A percentile compares a stretch with the other conserved stretches of the same genome.
Conservation (phyloP, 192 early-diverging fungal genomes). For the Diversispora eburnea region DNA sequence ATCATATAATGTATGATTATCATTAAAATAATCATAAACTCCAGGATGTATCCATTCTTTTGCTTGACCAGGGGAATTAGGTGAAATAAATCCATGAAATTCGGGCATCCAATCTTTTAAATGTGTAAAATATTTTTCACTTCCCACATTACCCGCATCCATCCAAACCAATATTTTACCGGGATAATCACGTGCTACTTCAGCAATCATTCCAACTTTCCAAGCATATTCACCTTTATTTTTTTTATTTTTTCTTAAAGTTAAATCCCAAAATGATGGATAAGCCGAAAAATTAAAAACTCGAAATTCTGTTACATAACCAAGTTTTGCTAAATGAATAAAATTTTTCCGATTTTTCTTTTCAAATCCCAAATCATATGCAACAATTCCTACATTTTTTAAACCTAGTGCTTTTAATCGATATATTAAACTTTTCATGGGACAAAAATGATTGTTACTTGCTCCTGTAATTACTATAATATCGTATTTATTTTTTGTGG, state of each 20-base stretch:
- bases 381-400: conserved; percentile 31
- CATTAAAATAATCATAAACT: conserved; percentile 40
- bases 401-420: background rate
- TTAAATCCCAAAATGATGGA: conserved; percentile 47
- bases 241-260: too few relatives aligned
- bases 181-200: conserved; percentile 29
- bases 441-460: conserved; percentile 15
- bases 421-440: background rate
- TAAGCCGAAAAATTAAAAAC: conserved; percentile 41
- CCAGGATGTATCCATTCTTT: conserved; percentile 45
- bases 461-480: background rate
- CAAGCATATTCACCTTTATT: conserved; percentile 54
- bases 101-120: conserved; percentile 37
- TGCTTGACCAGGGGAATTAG: conserved; percentile 34
- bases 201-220: conserved; percentile 48
- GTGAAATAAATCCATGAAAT: conserved; percentile 47
- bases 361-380: conserved; percentile 50
- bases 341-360: conserved; percentile 34
- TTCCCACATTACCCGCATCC: conserved; percentile 40
- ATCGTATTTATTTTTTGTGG: background rate
- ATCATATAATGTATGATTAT: conserved; percentile 29
- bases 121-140: conserved; percentile 25
- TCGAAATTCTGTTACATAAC: conserved; percentile 35
- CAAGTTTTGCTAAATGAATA: conserved; percentile 35
- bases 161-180: conserved; percentile 47